Evolutionary conservation across 208 protist species (phyloP).

Genomic region (Trypanosoma vivax): DNA sequence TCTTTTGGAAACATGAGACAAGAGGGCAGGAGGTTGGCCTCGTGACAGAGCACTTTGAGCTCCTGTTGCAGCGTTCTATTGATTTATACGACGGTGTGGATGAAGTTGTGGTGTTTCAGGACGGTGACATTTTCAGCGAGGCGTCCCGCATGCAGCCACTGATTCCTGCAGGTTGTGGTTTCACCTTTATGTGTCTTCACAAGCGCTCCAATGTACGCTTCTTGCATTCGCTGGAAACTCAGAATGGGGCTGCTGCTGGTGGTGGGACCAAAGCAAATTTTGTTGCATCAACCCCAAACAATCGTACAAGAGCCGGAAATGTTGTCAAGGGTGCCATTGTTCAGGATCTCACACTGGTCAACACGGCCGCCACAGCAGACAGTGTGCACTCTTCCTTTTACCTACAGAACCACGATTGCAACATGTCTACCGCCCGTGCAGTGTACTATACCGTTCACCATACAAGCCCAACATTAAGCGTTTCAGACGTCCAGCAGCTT

Average conservation of each 20-base stretch:
- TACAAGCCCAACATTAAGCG: conserved; percentile 54
- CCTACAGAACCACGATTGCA: conserved; percentile 81
- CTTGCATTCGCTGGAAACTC: conserved; percentile 25
- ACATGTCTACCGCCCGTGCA: conserved; percentile 77
- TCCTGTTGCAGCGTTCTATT: conserved; percentile 26
- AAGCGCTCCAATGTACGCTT: conserved; percentile 88
- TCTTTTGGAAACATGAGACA: conserved; percentile 75
- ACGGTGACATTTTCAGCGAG: conserved; percentile 83
- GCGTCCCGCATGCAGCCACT: conserved; percentile 49
- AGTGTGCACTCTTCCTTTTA: conserved; percentile 62
- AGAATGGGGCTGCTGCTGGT: neutral
- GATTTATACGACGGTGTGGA: conserved; percentile 63
- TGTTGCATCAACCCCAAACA: too few relatives aligned
- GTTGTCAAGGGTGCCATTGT: conserved; percentile 70
- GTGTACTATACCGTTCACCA: conserved; percentile 81
- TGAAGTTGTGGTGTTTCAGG: conserved; percentile 84
- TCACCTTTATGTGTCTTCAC: conserved; percentile 88
- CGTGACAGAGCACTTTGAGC: conserved; percentile 49
- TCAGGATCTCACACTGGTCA: conserved; percentile 49
- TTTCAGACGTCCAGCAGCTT: conserved; percentile 77
- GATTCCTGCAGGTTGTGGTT: conserved; percentile 48
- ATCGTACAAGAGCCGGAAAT: too few relatives aligned
- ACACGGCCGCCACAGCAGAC: conserved; percentile 24
- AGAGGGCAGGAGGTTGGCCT: conserved; percentile 56
- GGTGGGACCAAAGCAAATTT: neutral